Percentiles rank a stretch among this genome's conserved stretches.
Conservation (phyloP, 352 stramenopile genomes). For the Phytopythium ostracodes region DNA sequence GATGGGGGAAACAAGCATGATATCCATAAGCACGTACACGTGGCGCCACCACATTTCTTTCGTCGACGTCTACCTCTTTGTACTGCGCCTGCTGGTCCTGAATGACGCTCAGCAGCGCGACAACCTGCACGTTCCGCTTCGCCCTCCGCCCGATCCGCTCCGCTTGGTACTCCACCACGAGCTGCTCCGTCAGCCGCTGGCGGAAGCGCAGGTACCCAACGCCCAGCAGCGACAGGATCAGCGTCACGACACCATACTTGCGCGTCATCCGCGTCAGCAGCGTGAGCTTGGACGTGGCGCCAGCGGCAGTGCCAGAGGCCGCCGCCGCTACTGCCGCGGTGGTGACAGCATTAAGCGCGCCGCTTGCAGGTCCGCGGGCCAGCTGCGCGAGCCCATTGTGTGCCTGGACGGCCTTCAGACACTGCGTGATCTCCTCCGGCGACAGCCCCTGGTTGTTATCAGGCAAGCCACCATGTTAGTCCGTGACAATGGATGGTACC, state of each 20-base stretch:
- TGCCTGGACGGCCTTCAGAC: conserved; percentile 47
- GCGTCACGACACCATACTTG: conserved; percentile 29
- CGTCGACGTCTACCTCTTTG: conserved; percentile 12
- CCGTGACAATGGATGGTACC: neutral
- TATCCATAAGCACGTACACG: neutral
- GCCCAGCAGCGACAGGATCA: conserved; percentile 28
- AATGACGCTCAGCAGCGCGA: conserved; percentile 28
- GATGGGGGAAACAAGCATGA: neutral
- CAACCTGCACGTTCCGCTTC: conserved; percentile 18
- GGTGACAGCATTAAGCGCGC: neutral
- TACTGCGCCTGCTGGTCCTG: conserved; percentile 42
- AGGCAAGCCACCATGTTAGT: neutral
- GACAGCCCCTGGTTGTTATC: conserved; percentile 30
- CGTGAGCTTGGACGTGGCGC: conserved; percentile 12
- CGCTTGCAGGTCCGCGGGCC: conserved; percentile 4
- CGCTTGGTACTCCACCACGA: conserved; percentile 18
- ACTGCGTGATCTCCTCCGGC: conserved; percentile 58
- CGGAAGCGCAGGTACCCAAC: conserved; percentile 29
- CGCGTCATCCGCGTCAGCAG: conserved; percentile 20
- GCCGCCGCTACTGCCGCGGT: neutral
- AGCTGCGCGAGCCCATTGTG: conserved; percentile 55
- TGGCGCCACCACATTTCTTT: neutral
- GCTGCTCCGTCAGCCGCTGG: conserved; percentile 20
- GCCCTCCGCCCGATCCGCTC: conserved; percentile 17
- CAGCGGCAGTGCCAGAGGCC: neutral